A percentile compares a stretch with the other conserved stretches of the same genome.
Evolutionary conservation across 306 rosid genomes (phyloP).

Genomic region (Malus sylvestris): DNA sequence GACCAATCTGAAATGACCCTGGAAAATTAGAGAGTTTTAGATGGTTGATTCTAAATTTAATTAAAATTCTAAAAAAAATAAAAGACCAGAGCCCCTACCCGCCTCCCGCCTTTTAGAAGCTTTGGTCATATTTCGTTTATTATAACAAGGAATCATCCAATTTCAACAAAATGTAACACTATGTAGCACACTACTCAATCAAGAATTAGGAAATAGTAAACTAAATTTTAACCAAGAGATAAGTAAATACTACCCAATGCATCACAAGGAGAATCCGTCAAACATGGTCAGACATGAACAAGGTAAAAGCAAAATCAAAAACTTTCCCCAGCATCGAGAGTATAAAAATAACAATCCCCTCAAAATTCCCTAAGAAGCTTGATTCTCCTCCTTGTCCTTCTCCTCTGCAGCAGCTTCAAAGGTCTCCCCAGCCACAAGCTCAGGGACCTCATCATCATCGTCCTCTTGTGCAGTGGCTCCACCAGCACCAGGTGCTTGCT

Average conservation of each 20-base stretch:
- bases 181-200: background rate
- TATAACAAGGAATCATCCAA: background rate
- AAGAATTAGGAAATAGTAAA: background rate
- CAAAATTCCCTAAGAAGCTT: conserved; percentile 36
- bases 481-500: conserved; percentile 66
- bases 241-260: conserved; percentile 16
- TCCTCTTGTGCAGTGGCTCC: conserved; percentile 43
- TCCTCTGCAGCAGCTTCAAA: conserved; percentile 89
- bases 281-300: conserved; percentile 10
- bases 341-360: conserved; percentile 31
- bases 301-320: conserved; percentile 8
- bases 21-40: too few relatives aligned
- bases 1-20: too few relatives aligned
- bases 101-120: too few relatives aligned
- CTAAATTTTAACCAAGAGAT: background rate
- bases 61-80: too few relatives aligned
- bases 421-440: conserved; percentile 80
- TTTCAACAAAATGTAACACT: background rate
- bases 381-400: conserved; percentile 30
- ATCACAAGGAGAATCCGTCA: conserved; percentile 5
- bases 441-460: conserved; percentile 81
- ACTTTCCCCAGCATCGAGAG: conserved; percentile 17
- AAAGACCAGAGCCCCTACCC: too few relatives aligned
- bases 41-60: too few relatives aligned
- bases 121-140: too few relatives aligned